Conservation (phyloP, 305 asterid genomes). For the Plantago coronopus region DNA sequence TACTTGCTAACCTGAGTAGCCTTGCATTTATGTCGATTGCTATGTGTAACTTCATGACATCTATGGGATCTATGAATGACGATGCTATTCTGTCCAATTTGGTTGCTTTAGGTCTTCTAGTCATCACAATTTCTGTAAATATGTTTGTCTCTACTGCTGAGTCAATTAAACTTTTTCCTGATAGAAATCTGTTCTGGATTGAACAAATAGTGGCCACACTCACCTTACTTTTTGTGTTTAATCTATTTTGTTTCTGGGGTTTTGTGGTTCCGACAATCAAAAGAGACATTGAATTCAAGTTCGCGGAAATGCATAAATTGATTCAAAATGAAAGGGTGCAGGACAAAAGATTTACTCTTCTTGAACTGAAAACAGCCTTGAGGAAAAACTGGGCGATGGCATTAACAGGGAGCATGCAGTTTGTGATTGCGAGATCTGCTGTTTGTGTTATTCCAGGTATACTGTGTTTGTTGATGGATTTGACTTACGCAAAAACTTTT, state of each 20-base stretch:
- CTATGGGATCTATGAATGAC: slow-evolving; percentile 30
- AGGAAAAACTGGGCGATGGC: slow-evolving; percentile 1
- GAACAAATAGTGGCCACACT: no score
- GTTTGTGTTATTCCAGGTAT: no score
- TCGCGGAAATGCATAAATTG: slow-evolving; percentile 21
- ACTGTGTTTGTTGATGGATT: background rate
- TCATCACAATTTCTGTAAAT: slow-evolving; percentile 22
- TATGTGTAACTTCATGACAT: slow-evolving; percentile 26
- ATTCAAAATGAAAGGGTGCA: background rate
- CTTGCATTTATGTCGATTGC: slow-evolving; percentile 27
- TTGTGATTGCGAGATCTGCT: no score
- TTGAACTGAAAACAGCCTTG: slow-evolving; percentile 21
- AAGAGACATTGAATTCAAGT: slow-evolving; percentile 27
- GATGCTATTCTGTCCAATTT: slow-evolving; percentile 19
- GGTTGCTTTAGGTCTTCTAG: slow-evolving; percentile 26
- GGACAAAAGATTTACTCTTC: slow-evolving; percentile 9
- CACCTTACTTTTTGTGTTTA: slow-evolving; percentile 26
- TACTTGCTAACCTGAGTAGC: slow-evolving; percentile 28
- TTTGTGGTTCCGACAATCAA: slow-evolving; percentile 31
- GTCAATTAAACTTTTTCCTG: no score
- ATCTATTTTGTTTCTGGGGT: slow-evolving; percentile 20
- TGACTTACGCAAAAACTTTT: background rate
- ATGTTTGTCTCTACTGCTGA: slow-evolving; percentile 21
- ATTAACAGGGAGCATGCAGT: no score
- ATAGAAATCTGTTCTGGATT: no score